Evolutionary conservation across 2,329 filamentous ascomycete species (phyloP).

Genomic region (Geosmithia morbida): DNA sequence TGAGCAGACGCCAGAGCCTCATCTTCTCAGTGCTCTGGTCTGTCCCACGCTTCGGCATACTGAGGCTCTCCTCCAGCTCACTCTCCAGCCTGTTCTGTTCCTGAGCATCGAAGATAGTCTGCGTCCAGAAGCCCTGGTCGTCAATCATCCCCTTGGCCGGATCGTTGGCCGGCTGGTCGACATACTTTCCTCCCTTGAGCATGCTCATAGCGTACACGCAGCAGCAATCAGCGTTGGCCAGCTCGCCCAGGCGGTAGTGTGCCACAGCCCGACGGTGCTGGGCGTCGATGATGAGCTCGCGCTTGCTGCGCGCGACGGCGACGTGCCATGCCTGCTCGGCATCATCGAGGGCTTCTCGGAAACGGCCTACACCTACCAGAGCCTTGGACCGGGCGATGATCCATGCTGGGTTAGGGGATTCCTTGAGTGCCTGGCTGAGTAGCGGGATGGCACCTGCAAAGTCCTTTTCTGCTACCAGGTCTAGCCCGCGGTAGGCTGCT

Average conservation of each 20-base stretch:
- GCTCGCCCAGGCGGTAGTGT: conserved; percentile 53
- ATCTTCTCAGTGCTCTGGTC: conserved; percentile 3
- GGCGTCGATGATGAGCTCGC: conserved; percentile 63
- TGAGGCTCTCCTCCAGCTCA: conserved; percentile 2
- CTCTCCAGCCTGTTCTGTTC: conserved; percentile 16
- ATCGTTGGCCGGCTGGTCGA: conserved; percentile 14
- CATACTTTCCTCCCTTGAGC: conserved; percentile 14
- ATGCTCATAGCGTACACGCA: conserved; percentile 41
- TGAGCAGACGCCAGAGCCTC: conserved; percentile 23
- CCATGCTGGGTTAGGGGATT: conserved; percentile 58
- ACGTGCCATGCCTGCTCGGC: conserved; percentile 50
- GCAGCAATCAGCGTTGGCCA: conserved; percentile 61
- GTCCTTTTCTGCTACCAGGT: conserved; percentile 46
- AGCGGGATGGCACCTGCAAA: conserved; percentile 54
- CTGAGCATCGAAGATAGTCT: conserved; percentile 16
- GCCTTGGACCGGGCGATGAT: conserved; percentile 72
- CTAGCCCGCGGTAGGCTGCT: conserved; percentile 46
- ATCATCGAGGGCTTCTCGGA: conserved; percentile 52
- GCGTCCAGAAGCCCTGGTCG: conserved; percentile 30
- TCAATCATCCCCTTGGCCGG: conserved; percentile 18
- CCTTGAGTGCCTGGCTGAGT: conserved; percentile 52
- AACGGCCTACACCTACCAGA: conserved; percentile 48
- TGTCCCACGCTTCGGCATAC: conserved; percentile 1
- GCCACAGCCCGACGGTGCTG: conserved; percentile 70
- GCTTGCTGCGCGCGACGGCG: conserved; percentile 49